phyloP scores from a whole-genome alignment of 148 eudicot genomes.

The Rhododendron henanense region DNA sequence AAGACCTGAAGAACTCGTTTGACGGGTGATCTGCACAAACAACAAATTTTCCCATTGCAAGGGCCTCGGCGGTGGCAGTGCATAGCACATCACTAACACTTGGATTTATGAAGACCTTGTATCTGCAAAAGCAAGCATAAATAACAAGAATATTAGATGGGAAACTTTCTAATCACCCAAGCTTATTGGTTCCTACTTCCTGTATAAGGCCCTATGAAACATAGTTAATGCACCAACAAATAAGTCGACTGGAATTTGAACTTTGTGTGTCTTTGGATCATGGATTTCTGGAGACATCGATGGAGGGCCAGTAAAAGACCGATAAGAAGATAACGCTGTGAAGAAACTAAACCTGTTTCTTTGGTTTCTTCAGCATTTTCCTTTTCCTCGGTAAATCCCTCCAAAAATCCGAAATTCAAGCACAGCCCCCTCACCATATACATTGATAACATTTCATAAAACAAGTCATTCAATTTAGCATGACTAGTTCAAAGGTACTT shows the following conservation, averaged over 20 bases:
- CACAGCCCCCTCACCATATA: background rate
- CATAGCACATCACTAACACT: conserved; percentile 96
- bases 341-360: background rate
- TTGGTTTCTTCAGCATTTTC: background rate
- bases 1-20: conserved; percentile 84
- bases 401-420: background rate
- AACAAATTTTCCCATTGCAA: conserved; percentile 98
- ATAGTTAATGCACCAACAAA: background rate
- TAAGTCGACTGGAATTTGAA: background rate
- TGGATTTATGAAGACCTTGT: conserved; percentile 92
- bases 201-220: background rate
- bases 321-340: background rate
- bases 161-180: background rate
- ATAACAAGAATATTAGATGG: background rate
- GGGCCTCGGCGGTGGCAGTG: conserved; percentile 98
- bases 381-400: background rate
- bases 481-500: conserved; percentile 8
- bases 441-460: background rate
- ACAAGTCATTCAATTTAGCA: background rate
- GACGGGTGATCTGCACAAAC: conserved; percentile 98
- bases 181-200: background rate
- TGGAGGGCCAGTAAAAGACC: background rate
- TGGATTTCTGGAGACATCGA: background rate
- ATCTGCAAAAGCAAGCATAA: conserved; percentile 48
- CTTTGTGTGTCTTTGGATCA: background rate